Conservation (phyloP, 768 basidiomycete species). For the Melanogaster broomeanus region DNA sequence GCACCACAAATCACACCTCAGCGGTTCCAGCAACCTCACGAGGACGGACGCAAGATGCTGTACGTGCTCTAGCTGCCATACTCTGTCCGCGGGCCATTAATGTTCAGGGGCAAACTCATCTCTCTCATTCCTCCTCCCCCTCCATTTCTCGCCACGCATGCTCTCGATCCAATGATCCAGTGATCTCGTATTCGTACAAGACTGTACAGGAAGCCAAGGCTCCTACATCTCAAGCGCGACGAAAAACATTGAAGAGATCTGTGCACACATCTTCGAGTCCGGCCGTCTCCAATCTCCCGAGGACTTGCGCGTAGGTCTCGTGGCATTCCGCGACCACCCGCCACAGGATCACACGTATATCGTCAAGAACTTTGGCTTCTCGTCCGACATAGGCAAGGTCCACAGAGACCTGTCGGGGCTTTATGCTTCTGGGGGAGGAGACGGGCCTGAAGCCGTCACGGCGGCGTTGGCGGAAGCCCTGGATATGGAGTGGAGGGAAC, state of each 20-base stretch:
- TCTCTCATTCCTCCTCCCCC: background rate
- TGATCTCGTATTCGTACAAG: conserved; percentile 93
- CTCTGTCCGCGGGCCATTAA: conserved; percentile 1
- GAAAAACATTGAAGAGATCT: conserved; percentile 95
- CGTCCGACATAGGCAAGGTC: conserved; percentile 86
- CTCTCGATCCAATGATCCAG: conserved; percentile 37
- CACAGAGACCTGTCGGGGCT: conserved; percentile 80
- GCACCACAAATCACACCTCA: conserved; percentile 35
- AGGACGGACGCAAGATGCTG: conserved; percentile 70
- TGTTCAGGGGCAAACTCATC: conserved; percentile 18
- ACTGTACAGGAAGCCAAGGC: conserved; percentile 92
- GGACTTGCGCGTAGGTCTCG: conserved; percentile 88
- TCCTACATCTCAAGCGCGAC: conserved; percentile 93
- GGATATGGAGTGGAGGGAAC: conserved; percentile 87
- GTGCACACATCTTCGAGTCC: conserved; percentile 91
- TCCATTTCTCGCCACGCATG: background rate
- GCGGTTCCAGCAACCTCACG: conserved; percentile 36
- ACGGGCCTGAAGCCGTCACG: conserved; percentile 97
- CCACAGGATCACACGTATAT: conserved; percentile 97
- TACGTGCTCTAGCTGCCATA: conserved; percentile 46
- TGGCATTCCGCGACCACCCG: conserved; percentile 96
- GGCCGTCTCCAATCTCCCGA: conserved; percentile 86
- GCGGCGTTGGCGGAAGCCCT: conserved; percentile 86
- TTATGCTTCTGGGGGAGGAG: conserved; percentile 89
- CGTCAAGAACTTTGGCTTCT: conserved; percentile 92